Conservation (phyloP, 1,139 yeast genomes). For the Sugiyamaella castrensis region DNA sequence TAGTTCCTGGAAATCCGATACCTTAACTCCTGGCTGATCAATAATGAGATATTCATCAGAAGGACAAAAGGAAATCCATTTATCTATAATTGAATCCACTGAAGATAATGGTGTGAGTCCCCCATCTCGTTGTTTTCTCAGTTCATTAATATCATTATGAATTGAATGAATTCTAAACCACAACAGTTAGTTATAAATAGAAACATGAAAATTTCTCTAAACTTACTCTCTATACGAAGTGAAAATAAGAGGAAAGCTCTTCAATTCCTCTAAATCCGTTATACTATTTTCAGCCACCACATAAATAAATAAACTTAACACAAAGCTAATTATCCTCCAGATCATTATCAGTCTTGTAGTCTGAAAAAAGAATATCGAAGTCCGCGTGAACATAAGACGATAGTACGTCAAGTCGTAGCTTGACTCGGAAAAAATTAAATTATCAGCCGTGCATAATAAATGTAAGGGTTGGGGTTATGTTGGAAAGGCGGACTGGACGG, state of each 20-base stretch:
- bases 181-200: neutral
- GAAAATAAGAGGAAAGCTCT: conserved; percentile 28
- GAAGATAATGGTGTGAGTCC: conserved; percentile 34
- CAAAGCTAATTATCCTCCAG: neutral
- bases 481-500: too few relatives aligned
- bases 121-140: conserved; percentile 27
- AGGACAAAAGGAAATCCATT: conserved; percentile 57
- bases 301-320: neutral
- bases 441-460: too few relatives aligned
- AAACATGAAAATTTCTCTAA: too few relatives aligned
- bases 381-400: too few relatives aligned
- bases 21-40: conserved; percentile 64
- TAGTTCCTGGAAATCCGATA: conserved; percentile 53
- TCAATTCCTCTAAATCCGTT: neutral
- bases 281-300: neutral
- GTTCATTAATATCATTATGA: conserved; percentile 23
- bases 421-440: too few relatives aligned
- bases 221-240: conserved; percentile 30
- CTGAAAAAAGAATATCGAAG: neutral
- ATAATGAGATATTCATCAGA: conserved; percentile 68
- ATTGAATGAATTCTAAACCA: conserved; percentile 38
- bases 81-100: conserved; percentile 49
- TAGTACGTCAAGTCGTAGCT: too few relatives aligned
- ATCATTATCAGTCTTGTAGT: neutral
- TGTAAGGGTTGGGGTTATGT: too few relatives aligned